phyloP scores from a whole-genome alignment of 345 rosid species.

The Brassica cretica region DNA sequence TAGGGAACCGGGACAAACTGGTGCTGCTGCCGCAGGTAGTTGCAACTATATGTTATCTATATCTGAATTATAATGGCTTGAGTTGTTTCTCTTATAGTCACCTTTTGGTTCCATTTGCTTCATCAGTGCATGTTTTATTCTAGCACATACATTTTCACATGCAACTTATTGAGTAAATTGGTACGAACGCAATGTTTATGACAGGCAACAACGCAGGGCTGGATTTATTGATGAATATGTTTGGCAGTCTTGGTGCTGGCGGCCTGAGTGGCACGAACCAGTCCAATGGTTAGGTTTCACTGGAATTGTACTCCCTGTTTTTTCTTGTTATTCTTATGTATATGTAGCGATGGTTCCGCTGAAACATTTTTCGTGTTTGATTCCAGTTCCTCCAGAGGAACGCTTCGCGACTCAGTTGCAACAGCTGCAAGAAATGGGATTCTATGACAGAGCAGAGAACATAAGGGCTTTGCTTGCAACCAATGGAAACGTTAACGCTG shows the following conservation, averaged over 20 bases:
- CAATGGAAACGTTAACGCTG: conserved; percentile 90
- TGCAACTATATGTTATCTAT: not conserved
- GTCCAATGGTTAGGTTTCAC: conserved; percentile 55
- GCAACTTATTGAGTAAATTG: conserved; percentile 5
- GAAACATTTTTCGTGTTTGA: not conserved
- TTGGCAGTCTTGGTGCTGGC: conserved; percentile 83
- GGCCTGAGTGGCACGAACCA: conserved; percentile 57
- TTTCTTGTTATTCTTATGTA: not conserved
- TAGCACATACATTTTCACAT: not conserved
- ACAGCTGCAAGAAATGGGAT: conserved; percentile 93
- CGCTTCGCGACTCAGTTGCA: conserved; percentile 77
- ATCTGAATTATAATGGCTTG: not conserved
- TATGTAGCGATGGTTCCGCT: conserved; percentile 12
- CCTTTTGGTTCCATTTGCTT: not conserved
- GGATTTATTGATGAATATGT: conserved; percentile 87
- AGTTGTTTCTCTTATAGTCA: conserved; percentile 17
- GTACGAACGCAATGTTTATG: conserved; percentile 17
- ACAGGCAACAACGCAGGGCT: conserved; percentile 48
- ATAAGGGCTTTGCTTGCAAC: conserved; percentile 77
- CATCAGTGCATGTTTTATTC: not conserved
- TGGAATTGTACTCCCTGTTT: not conserved
- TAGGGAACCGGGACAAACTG: conserved; percentile 61
- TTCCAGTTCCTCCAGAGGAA: conserved; percentile 78
- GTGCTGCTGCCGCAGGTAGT: conserved; percentile 55
- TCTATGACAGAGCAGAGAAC: conserved; percentile 81